Conservation (phyloP, 2,329 filamentous ascomycete species). For the Cordyceps javanica region DNA sequence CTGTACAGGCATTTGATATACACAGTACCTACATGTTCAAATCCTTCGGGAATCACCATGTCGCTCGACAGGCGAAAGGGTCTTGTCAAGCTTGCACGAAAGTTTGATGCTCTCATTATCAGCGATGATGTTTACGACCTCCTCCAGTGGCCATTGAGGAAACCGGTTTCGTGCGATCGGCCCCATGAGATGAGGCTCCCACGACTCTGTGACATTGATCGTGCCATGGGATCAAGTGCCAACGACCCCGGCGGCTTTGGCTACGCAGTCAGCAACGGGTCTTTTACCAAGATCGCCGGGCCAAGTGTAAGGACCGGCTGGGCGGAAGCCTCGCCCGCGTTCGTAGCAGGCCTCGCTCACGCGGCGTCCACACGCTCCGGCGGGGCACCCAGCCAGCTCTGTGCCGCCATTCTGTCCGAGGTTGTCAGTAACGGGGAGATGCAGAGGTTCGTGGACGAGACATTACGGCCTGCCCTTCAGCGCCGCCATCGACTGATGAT, state of each 20-base stretch:
- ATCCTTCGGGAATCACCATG: constrained; percentile 83
- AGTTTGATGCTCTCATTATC: constrained; percentile 75
- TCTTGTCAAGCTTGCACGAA: constrained; percentile 70
- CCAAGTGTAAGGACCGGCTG: constrained; percentile 84
- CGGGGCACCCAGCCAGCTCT: constrained; percentile 51
- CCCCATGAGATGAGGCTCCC: constrained; percentile 52
- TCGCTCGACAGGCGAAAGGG: constrained; percentile 58
- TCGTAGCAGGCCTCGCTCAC: constrained; percentile 44
- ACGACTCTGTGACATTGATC: constrained; percentile 75
- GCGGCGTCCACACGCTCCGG: constrained; percentile 50
- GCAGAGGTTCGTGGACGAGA: constrained; percentile 34
- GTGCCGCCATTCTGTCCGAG: constrained; percentile 44
- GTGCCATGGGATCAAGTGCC: constrained; percentile 50
- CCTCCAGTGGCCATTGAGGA: constrained; percentile 63
- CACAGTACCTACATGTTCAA: constrained; percentile 79
- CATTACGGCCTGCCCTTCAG: constrained; percentile 39
- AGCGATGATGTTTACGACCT: constrained; percentile 93
- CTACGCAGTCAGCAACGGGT: constrained; percentile 77
- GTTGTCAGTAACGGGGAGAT: constrained; percentile 40
- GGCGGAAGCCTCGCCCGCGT: constrained; percentile 62
- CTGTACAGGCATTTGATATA: constrained; percentile 87
- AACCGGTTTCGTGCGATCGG: constrained; percentile 24
- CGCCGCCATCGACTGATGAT: constrained; percentile 46
- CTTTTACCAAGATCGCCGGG: constrained; percentile 80
- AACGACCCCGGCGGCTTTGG: constrained; percentile 56